phyloP scores from a whole-genome alignment of 352 stramenopile species.

The Pythium vanterpoolii region DNA sequence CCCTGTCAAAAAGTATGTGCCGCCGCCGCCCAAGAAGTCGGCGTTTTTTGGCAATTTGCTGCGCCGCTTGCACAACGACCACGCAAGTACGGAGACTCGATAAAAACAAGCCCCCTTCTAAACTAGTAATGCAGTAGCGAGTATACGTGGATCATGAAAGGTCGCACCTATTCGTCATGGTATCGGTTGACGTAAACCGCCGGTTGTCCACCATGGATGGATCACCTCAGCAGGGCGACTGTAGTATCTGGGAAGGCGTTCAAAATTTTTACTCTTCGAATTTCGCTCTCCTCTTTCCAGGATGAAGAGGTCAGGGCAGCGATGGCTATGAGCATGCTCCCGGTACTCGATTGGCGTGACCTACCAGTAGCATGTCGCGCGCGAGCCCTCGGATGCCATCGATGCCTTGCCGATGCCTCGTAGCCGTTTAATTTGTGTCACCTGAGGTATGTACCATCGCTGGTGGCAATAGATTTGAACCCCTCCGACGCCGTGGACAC shows the following conservation, averaged over 20 bases:
- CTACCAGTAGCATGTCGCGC: too few relatives aligned
- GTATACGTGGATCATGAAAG: too few relatives aligned
- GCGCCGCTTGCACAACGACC: conserved; percentile 11
- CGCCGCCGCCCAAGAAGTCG: conserved; percentile 19
- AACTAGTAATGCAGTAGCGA: background rate
- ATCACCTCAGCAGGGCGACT: too few relatives aligned
- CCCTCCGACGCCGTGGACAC: background rate
- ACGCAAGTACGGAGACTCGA: background rate
- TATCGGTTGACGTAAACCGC: too few relatives aligned
- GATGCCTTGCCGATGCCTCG: too few relatives aligned
- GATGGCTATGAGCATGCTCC: background rate
- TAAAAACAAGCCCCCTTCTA: background rate
- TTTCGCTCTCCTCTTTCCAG: too few relatives aligned
- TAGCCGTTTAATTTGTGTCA: conserved; percentile 3
- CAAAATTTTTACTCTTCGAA: too few relatives aligned
- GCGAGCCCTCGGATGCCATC: background rate
- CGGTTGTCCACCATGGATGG: too few relatives aligned
- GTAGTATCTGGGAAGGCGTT: too few relatives aligned
- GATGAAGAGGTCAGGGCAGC: background rate
- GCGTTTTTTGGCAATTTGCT: conserved; percentile 23
- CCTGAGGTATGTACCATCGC: conserved; percentile 7
- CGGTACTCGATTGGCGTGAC: too few relatives aligned
- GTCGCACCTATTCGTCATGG: too few relatives aligned
- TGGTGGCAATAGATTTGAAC: conserved; percentile 10
- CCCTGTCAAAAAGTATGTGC: conserved; percentile 23